A percentile compares a stretch with the other conserved stretches of the same genome.
phyloP scores from a whole-genome alignment of 2,329 filamentous ascomycete species.

The Cytospora piceae region DNA sequence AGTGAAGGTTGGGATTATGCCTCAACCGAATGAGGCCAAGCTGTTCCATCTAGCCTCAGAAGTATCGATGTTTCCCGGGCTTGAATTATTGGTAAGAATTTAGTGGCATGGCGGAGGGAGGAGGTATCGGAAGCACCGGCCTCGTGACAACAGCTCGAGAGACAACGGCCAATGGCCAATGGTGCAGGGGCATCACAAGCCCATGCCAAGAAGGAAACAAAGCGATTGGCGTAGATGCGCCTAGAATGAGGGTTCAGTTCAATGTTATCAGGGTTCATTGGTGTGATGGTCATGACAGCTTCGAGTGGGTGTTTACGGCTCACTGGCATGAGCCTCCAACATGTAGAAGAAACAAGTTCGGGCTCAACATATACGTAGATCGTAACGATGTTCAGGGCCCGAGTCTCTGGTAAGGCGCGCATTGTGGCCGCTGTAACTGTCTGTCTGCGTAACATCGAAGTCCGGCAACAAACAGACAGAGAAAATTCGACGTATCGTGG shows the following conservation, averaged over 20 bases:
- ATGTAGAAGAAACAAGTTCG: not conserved
- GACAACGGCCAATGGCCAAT: conserved; percentile 13
- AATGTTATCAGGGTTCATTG: too few species aligned
- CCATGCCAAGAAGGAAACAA: conserved; percentile 2
- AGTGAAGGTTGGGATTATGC: too few species aligned
- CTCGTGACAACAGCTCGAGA: conserved; percentile 15
- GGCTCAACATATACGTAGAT: not conserved
- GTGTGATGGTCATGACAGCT: not conserved
- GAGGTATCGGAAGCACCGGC: not conserved
- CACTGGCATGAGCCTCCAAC: not conserved
- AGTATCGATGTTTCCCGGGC: too few species aligned
- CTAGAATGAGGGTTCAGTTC: not conserved
- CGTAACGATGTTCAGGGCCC: not conserved
- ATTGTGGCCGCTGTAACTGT: not conserved
- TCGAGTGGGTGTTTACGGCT: not conserved
- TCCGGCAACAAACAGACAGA: too few species aligned
- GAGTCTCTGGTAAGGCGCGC: not conserved
- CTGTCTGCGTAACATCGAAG: not conserved
- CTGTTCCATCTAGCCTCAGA: too few species aligned
- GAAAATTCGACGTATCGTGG: too few species aligned
- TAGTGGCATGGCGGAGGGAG: not conserved
- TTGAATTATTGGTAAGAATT: not conserved
- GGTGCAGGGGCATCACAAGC: not conserved
- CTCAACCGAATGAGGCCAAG: too few species aligned
- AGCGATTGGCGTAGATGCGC: conserved; percentile 13